phyloP scores from a whole-genome alignment of 2,329 filamentous ascomycete species.

The Scopulariopsis brevicaulis region DNA sequence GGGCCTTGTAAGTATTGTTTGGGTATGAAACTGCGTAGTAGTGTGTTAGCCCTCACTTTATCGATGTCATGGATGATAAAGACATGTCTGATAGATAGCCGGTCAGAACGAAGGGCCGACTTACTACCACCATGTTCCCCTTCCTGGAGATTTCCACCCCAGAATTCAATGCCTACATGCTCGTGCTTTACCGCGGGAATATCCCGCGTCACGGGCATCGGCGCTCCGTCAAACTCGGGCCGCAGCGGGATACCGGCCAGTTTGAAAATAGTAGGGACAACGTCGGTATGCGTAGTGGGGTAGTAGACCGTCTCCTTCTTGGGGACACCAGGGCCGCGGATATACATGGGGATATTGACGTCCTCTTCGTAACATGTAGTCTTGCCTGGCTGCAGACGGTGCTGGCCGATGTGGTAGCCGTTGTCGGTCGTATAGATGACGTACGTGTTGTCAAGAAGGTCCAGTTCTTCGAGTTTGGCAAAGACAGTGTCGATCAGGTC shows the following conservation, averaged over 20 bases:
- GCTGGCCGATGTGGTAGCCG: slow-evolving; percentile 49
- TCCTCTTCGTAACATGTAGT: slow-evolving; percentile 47
- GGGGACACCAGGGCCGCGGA: slow-evolving; percentile 42
- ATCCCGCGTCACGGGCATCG: slow-evolving; percentile 30
- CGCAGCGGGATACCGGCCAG: slow-evolving; percentile 26
- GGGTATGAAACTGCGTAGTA: slow-evolving; percentile 3
- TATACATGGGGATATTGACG: slow-evolving; percentile 44
- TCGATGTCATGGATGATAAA: too few species aligned
- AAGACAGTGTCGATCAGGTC: slow-evolving; percentile 39
- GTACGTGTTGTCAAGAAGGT: slow-evolving; percentile 51
- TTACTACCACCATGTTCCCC: slow-evolving; percentile 14
- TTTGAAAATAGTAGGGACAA: slow-evolving; percentile 48
- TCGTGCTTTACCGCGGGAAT: slow-evolving; percentile 24
- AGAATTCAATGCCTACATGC: slow-evolving; percentile 47
- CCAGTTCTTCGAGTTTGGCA: slow-evolving; percentile 26
- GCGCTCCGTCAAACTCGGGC: slow-evolving; percentile 43
- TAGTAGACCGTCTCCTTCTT: slow-evolving; percentile 24
- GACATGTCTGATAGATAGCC: too few species aligned
- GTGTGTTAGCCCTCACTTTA: background rate
- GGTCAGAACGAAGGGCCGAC: slow-evolving; percentile 2
- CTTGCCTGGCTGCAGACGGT: slow-evolving; percentile 46
- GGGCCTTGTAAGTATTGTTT: slow-evolving; percentile 50
- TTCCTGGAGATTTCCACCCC: slow-evolving; percentile 28
- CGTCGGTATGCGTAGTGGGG: slow-evolving; percentile 50
- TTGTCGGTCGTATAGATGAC: slow-evolving; percentile 50